These are phyloP conservation scores for Talaromyces trachyspermus DNA, from an alignment of 495 filamentous ascomycete genomes.

Conservation along the genomic window DNA sequence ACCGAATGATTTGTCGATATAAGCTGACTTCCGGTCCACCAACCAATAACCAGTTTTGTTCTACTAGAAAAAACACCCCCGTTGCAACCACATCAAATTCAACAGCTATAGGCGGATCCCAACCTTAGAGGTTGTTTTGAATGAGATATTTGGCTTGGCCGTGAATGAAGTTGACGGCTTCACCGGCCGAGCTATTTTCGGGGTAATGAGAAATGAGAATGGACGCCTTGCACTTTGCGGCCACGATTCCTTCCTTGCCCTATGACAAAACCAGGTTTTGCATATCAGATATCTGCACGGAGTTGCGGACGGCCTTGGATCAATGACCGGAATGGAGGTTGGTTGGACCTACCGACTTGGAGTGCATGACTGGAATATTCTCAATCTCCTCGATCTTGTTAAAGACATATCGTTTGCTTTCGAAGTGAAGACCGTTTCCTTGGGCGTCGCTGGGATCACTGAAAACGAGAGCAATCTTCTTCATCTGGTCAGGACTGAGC, in stretches of 20 bases:
- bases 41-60: too few species aligned
- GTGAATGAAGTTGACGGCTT: conserved; percentile 14
- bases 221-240: conserved; percentile 76
- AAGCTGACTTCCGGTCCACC: too few species aligned
- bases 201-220: conserved; percentile 81
- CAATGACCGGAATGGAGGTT: background rate
- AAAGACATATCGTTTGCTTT: conserved; percentile 63
- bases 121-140: conserved; percentile 1
- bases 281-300: too few species aligned
- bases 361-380: conserved; percentile 51
- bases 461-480: conserved; percentile 27
- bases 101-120: background rate
- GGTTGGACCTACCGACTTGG: conserved; percentile 61
- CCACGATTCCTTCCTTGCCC: conserved; percentile 73
- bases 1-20: too few species aligned
- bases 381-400: conserved; percentile 67
- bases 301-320: too few species aligned
- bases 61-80: too few species aligned
- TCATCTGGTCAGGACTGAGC: conserved; percentile 35
- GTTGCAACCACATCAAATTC: background rate
- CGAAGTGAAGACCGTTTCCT: conserved; percentile 58
- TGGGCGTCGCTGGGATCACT: conserved; percentile 21
- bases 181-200: conserved; percentile 53
- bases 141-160: conserved; percentile 7
- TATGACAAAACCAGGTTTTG: conserved; percentile 24